These are phyloP conservation scores for Coniferiporia sulphurascens DNA, from an alignment of 1,284 basidiomycete species.

Conservation along the genomic window DNA sequence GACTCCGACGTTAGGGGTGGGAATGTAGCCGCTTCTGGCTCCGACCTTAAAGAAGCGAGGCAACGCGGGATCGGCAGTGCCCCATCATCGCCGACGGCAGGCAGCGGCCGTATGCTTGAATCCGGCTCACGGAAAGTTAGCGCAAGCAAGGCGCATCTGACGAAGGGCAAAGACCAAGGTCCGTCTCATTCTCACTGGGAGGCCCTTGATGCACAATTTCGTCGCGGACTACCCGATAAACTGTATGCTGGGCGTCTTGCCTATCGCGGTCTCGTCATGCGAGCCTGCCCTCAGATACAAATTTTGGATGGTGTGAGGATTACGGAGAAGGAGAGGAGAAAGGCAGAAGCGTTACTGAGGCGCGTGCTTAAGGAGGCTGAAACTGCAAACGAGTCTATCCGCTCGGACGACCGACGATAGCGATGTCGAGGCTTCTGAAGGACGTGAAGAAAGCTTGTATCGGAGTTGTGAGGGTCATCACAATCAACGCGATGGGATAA, in stretches of 20 bases:
- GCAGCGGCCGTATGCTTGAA: background rate
- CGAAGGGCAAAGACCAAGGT: constrained; percentile 28
- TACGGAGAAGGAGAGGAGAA: constrained; percentile 73
- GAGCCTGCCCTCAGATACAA: constrained; percentile 58
- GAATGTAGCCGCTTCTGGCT: background rate
- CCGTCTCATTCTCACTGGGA: constrained; percentile 49
- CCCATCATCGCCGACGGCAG: constrained; percentile 3
- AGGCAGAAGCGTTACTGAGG: constrained; percentile 67
- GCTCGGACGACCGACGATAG: constrained; percentile 1
- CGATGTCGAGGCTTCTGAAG: background rate
- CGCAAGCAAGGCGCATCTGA: background rate
- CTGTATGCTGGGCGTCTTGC: constrained; percentile 80
- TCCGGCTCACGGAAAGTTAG: background rate
- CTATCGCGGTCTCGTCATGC: constrained; percentile 85
- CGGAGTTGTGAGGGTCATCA: background rate
- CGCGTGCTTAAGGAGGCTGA: constrained; percentile 35
- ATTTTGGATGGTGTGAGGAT: constrained; percentile 81
- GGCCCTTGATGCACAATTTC: constrained; percentile 79
- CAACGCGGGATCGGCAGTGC: constrained; percentile 5
- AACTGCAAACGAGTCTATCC: background rate
- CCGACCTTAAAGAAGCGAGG: constrained; percentile 4
- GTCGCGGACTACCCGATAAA: constrained; percentile 82
- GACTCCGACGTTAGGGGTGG: constrained; percentile 2
- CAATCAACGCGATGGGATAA: background rate
- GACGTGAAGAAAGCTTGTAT: background rate